Base-by-base conservation (phyloP, 169 alveolate species). In the Plasmodium adleri region DNA sequence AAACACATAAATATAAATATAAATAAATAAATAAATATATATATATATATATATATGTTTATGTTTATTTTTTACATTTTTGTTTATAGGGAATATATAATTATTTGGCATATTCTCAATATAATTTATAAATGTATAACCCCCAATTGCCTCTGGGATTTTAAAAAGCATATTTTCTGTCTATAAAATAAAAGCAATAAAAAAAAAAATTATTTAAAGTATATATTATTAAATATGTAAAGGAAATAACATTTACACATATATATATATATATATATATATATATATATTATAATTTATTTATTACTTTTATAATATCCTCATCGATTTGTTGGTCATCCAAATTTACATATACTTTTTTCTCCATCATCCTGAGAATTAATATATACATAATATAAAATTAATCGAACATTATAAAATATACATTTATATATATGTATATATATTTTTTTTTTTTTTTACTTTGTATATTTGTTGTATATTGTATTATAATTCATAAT, bases 41-140 rank as follows among this genome's bases (percentile, higher is more conserved):
- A 22, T 47, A 49, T 43, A 15, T 4, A 10, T 17, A 17, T 43
- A 7, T 68, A 56, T 56, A n/a, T 22, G 24, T 64, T 0, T 12
- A 12, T 9, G 24, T 28, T 64, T 28, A 58, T 58, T 15, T 58
- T 7, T 52, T 80, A 80, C 90, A 45, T 80, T 80, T 80, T 80
- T 80, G 39, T 80, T 80, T 26, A 80, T 66, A 17, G 90, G 90
- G 13, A 80, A 67, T 0, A 80, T 66, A 52, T 56, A 67, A 67
- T 80, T 80, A 28, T 80, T 80, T 9, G 90, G 90, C 15, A 22
- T 20, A 20, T 58, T 13, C 72, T 80, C 90, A 45, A 80, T 28
- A 70, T 67, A 80, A 71, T 80, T 80, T 49, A 80, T 80, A 15
- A 80, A 80, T 8, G 76, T 80, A 43, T 80, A 80, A 47, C 90